Base-by-base conservation (phyloP, 1,284 basidiomycete genomes). In the Rhizoctonia solani region DNA sequence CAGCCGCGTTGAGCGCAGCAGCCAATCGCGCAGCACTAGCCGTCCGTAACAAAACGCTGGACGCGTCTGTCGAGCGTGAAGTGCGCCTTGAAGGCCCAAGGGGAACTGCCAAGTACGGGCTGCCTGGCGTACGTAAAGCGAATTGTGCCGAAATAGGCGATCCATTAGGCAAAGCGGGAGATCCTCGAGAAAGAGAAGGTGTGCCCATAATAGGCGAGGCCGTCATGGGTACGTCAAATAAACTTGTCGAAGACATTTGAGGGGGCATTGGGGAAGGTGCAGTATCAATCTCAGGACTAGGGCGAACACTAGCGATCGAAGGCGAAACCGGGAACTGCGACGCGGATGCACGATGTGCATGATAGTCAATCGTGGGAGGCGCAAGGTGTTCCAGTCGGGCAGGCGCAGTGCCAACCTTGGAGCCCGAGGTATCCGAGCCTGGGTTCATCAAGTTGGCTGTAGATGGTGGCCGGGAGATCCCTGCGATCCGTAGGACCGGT, bases 21-120 rank as follows among this genome's bases (percentile, higher is more conserved):
- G 58, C 58, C 29, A 61, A 32, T 27, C 58, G 58, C 37, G 58
- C 58, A 16, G 58, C 58, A 29, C 58, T 61, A n/a, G 58, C 58
- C 1, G 58, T 61, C 8, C 58, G 58, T 16, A 61, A 11, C 58
- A 61, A 50, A 19, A 61, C 58, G 23, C 58, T 61, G 1, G 58
- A 50, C 19, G 58, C 58, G 23, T 61, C 55, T 9, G 55, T 41
- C 14, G 55, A 59, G 9, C 42, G 41, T 5, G 55, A 59, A 9
- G 37, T 41, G 3, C 55, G 55, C 8, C 55, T 41, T 27, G 23
- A 27, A 25, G 41, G 37, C 19, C 37, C 29, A 30, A 34, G 30
- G 4, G 49, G 49, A n/a, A 52, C 49, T 5, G 49, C 23, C 49
- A 52, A 30, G 32, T 61, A 61, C n/a, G 58, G 58, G 16, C 58